Base-by-base conservation (phyloP, 495 filamentous ascomycete genomes). In the Alectoria sarmentosa region DNA sequence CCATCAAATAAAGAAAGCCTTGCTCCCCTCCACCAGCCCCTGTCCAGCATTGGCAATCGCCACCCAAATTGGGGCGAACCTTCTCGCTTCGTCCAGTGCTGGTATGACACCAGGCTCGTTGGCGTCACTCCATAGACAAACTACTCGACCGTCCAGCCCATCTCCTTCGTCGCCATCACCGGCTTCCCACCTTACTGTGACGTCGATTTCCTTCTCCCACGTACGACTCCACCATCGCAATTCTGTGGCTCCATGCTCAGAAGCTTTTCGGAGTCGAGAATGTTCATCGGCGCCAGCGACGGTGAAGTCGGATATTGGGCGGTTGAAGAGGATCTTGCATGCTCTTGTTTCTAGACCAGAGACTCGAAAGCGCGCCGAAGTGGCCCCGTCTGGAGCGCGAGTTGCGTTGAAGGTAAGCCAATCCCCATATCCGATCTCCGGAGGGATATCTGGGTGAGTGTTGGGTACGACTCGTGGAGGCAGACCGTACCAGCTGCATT, bases 61-160 rank as follows among this genome's bases (percentile, higher is more conserved):
- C 11, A 85, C 85, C 94, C 94, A 98, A 3, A 73, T 75, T 1
- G 94, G 94, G 64, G 81, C 78, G 76, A 85, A 97, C 73, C 85
- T 80, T 61, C 80, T 76, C 26, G 88, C 83, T 76, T 98, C 94
- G 68, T 94, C 90, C 39, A 94, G 80, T 19, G 94, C 94, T 0
- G 94, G 91, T 58, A 98, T 93, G 11, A 79, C 76, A 4, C 86
- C 88, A 14, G 73, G 71, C 15, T 76, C 78, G 67, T 96, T 96
- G 37, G 83, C 85, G 77, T 98, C 94, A 68, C 86, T 90, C 94
- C 94, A 98, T 21, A 90, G 74, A 78, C 93, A 98, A 14, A 88
- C 81, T 6, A 92, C 84, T 55, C 77, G 79, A 0, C 92, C 92
- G 65, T 84, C 82, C 58, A 93, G 72, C 11, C 79, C 79, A 37